A percentile compares a stretch with the other conserved stretches of the same genome.
These are phyloP conservation scores for Testicularia cyperi DNA, from an alignment of 1,284 basidiomycete genomes.

Conservation along the genomic window DNA sequence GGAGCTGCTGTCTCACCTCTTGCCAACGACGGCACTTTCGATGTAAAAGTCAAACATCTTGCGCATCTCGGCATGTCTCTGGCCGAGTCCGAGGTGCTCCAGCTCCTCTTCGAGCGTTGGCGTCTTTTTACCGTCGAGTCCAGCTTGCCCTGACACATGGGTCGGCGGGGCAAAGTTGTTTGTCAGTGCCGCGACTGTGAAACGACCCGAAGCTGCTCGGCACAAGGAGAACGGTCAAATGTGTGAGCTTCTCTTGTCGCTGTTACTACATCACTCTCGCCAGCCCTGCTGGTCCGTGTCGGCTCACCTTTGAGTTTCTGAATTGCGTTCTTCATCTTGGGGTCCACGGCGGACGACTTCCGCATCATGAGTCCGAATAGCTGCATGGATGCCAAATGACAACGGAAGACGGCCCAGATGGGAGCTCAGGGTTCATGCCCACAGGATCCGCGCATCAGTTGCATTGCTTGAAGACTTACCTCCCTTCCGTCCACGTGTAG, in stretches of 20 bases:
- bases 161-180: conserved; percentile 59
- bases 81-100: conserved; percentile 40
- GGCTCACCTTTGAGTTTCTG: conserved; percentile 27
- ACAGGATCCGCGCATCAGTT: too few relatives aligned
- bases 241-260: not conserved
- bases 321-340: conserved; percentile 52
- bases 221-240: not conserved
- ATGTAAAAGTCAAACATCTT: conserved; percentile 58
- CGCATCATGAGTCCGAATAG: conserved; percentile 60
- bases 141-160: conserved; percentile 9
- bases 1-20: conserved; percentile 41
- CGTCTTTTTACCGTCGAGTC: conserved; percentile 6
- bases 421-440: too few relatives aligned
- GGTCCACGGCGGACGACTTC: conserved; percentile 45
- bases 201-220: conserved; percentile 49
- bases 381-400: conserved; percentile 14
- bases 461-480: conserved; percentile 3
- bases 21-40: conserved; percentile 58
- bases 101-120: conserved; percentile 46
- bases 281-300: too few relatives aligned
- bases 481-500: conserved; percentile 32
- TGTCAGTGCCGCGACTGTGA: conserved; percentile 59
- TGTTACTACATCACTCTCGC: too few relatives aligned
- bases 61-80: conserved; percentile 30
- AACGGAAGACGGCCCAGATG: too few relatives aligned